Base-by-base conservation (phyloP, 768 basidiomycete species). In the Russula emetica region DNA sequence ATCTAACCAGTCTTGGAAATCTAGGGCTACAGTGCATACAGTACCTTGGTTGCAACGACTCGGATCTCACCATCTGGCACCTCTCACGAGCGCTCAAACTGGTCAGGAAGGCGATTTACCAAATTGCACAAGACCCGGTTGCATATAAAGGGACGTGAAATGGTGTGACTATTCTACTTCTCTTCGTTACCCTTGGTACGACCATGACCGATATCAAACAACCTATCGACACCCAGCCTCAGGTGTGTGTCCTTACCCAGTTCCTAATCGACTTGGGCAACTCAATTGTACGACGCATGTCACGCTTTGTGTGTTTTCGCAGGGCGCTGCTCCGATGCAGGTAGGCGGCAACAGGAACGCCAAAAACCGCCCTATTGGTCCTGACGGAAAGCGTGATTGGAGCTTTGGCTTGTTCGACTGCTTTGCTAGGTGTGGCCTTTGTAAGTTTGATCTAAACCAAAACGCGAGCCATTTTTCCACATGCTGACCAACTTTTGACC, bases 371-470 rank as follows among this genome's bases (percentile, higher is more conserved):
- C 70, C 71, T 9, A 55, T 70, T 32, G 66, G 70, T 52, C 36
- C 30, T 1, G 53, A 68, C 16, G 76, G 79, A 24, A 50, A 71
- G 40, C 74, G 80, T 64, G 72, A 72, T 3, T 75, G 74, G 74
- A 72, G 69, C 55, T 47, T 66, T 40, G 74, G 71, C n/a, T 18
- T 74, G 18, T 69, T 32, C 36, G 61, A 65, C 57, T 74, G 71
- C 67, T 69, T 63, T 30, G 50, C 22, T 34, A 66, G 61, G 13
- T 68, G 65, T 54, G 62, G 69, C 24, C 70, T 72, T 28, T 74
- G 75, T 74, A 64, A 9, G 72, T 55, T 10, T 0, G 34, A 45
- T 20, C 14, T 6, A 36, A 3, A 2, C 26, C 10, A 34, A 36
- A 34, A 5, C 5, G 26, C 8, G 3, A 14, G 7, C 20, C 18